These are phyloP conservation scores for Hemileccinum rubropunctum DNA, from an alignment of 768 basidiomycete species.

Conservation along the genomic window DNA sequence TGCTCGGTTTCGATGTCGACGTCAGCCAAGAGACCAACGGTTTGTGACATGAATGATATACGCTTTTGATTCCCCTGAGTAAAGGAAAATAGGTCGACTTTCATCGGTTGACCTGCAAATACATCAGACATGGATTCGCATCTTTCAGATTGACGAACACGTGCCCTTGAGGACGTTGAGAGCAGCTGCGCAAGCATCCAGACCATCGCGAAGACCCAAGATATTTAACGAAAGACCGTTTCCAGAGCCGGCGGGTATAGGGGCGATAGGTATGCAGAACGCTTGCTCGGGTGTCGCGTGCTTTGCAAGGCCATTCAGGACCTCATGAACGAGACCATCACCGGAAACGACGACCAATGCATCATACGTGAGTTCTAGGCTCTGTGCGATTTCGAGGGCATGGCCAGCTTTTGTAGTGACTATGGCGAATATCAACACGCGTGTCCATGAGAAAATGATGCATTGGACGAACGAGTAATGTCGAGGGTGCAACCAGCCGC, in stretches of 20 bases:
- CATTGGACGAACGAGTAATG: conserved; percentile 50
- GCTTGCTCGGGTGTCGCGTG: conserved; percentile 59
- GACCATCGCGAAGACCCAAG: conserved; percentile 64
- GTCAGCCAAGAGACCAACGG: conserved; percentile 82
- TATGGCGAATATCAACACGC: conserved; percentile 24
- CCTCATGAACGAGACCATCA: conserved; percentile 81
- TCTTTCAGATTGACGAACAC: neutral
- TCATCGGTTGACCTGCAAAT: conserved; percentile 64
- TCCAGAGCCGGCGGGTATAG: conserved; percentile 80
- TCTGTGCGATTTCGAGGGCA: conserved; percentile 61
- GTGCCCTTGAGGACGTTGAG: conserved; percentile 78
- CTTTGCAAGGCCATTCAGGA: conserved; percentile 77
- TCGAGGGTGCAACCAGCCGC: conserved; percentile 64
- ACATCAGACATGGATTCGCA: neutral
- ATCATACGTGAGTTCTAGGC: conserved; percentile 59
- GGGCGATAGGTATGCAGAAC: conserved; percentile 66
- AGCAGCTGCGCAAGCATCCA: conserved; percentile 68
- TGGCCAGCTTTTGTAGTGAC: conserved; percentile 65
- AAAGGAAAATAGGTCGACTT: conserved; percentile 76
- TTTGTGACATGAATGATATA: conserved; percentile 82
- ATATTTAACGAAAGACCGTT: conserved; percentile 76
- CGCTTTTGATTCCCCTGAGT: conserved; percentile 59
- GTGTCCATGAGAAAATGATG: neutral
- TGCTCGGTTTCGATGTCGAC: conserved; percentile 81
- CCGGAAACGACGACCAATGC: conserved; percentile 76